Conservation (phyloP, 1,284 basidiomycete species). For the Cryptococcus amylolentus region DNA sequence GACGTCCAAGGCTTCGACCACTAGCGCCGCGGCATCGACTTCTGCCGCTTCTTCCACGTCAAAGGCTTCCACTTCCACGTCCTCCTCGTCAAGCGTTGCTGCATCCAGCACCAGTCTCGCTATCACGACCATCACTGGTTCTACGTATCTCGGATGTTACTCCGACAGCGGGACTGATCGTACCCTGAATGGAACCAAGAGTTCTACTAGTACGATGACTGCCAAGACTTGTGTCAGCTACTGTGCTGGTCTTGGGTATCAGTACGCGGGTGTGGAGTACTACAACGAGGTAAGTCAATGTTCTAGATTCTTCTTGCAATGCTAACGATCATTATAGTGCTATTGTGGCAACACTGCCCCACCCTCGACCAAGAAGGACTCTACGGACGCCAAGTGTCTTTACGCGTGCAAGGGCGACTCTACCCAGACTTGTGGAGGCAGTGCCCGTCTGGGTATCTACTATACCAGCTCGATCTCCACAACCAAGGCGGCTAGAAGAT, state of each 20-base stretch:
- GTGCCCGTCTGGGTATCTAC: no score
- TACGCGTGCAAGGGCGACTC: no score
- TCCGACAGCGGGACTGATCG: not conserved
- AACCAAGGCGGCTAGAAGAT: no score
- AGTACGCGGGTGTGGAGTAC: not conserved
- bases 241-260: not conserved
- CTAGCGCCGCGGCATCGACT: not conserved
- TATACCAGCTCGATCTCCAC: no score
- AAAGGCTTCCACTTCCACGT: conserved; percentile 30
- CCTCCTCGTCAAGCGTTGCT: conserved; percentile 48
- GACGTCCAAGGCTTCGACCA: not conserved
- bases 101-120: conserved; percentile 40
- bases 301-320: no score
- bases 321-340: no score
- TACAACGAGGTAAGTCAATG: not conserved
- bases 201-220: conserved; percentile 1
- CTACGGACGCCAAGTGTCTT: no score
- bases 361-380: no score
- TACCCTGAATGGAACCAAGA: not conserved
- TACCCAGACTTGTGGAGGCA: no score
- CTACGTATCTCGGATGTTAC: not conserved
- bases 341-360: no score
- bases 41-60: conserved; percentile 6
- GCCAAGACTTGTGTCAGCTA: not conserved
- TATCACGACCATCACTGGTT: not conserved